Evolutionary conservation across 1,139 yeast species (phyloP), one percentile per base, ranked within the genome.

Genomic region (Debaryomyces sp.): DNA sequence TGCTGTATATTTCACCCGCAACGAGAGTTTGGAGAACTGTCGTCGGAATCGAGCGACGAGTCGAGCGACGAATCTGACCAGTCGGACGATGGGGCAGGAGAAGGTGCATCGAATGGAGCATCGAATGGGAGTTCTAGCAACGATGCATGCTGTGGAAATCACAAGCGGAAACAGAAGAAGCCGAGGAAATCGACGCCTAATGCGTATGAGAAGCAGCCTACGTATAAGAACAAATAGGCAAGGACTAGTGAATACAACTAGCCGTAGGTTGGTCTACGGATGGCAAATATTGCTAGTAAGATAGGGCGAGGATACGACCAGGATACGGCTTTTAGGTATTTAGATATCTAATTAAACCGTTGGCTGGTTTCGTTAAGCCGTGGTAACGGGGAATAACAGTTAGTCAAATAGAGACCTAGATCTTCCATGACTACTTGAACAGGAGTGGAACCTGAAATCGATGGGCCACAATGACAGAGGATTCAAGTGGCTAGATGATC

Each of bases 1-100:
- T 94, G 99, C 64, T 92, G 99, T 58, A 92, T 94, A 21, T 94
- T 87, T 70, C 96, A 90, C 61, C 96, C 96, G 2, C 87, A 85
- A 44, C 75, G 83, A 30, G 87, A 83, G 56, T 87, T 85, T 59
- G 94, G 82, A 33, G 89, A 83, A 51, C 82, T 77, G 45, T 77
- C 79, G 15, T 71, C 78, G 17, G 57, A 59, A 1, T 58, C 66
- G 35, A 60, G 61, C 17, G 67, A 65, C 48, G 62, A 67, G 53
- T 73, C 50, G 29, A 66, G 71, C 51, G 80, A 74, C 46, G 67
- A 75, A 5, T 62, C 70, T n/a, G 81, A 72, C 37, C 40, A 36
- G 15, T 44, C 46, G 33, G 45, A 30, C 18, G 46, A 42, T 15
- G 43, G 29, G 32, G 67, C 55, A 40, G 54, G 44, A n/a, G 54